Evolutionary conservation across 2,329 filamentous ascomycete genomes (phyloP), one percentile per base, ranked within the genome.

Genomic region (Neofusicoccum cordaticola): DNA sequence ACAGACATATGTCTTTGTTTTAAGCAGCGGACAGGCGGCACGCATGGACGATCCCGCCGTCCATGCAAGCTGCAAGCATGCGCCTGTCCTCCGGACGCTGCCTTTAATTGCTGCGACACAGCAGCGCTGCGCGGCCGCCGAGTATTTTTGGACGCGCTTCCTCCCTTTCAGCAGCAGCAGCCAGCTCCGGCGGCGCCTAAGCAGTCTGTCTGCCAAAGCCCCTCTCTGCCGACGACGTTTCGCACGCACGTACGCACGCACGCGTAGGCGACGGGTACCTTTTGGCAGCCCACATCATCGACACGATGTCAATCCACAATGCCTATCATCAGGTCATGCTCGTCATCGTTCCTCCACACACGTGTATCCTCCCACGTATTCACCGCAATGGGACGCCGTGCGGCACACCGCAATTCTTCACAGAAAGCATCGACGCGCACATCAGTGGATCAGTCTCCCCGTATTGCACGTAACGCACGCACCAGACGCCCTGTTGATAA

Each of bases 401-500:
- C 3, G 22, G 11, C 15, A 17, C 53, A 58, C 53, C 53, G 53
- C 53, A 45, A 58, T 9, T 58, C 39, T 35, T 44, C 22, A n/a
- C 3, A 53, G 27, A 53, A 19, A 41, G 39, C 53, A 58, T 42
- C 53, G 35, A 44, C 39, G 34, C 27, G 53, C 53, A 9, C 53
- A 58, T 58, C 53, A 44, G 53, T 34, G 53, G 39, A 58, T 58
- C 53, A 17, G 22, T 13, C 39, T n/a, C 15, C 27, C 53, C 39
- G 39, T 45, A 35, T 34, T 45, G 39, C 31, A 35, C 48, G 13
- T 34, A 31, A 39, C 39, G 53, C 53, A 58, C 53, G 39, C 34
- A 58, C 53, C 53, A 35, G 22, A 39, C 11, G 6, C 27, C 44
- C 44, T 58, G 35, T 58, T 58, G 53, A 34, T 58, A 58, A 58